phyloP scores from a whole-genome alignment of 805 yeast species.

The Sugiyamaella chiloensis region DNA sequence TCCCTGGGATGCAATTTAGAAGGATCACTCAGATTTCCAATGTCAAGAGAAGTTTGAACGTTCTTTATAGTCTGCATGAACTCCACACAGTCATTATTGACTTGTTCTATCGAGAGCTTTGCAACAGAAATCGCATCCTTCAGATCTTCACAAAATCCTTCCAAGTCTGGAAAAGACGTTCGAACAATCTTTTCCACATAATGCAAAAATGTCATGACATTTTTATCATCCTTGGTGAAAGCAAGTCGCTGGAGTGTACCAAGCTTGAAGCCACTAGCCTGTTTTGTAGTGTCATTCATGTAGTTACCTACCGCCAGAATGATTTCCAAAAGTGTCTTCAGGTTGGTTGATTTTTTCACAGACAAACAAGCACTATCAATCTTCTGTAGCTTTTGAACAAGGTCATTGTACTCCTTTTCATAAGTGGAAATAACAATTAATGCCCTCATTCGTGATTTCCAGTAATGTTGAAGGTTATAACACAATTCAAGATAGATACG shows the following conservation, averaged over 20 bases:
- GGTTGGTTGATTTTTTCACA: conserved; percentile 60
- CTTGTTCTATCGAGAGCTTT: conserved; percentile 77
- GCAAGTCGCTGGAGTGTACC: conserved; percentile 86
- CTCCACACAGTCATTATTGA: conserved; percentile 66
- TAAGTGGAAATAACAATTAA: conserved; percentile 63
- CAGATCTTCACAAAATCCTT: conserved; percentile 71
- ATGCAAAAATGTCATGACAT: conserved; percentile 84
- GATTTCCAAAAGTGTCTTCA: conserved; percentile 73
- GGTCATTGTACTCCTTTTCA: conserved; percentile 74
- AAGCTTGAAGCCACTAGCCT: conserved; percentile 88
- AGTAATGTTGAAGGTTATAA: conserved; percentile 79
- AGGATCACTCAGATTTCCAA: conserved; percentile 83
- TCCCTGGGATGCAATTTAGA: conserved; percentile 81
- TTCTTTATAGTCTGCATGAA: conserved; percentile 61
- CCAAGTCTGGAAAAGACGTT: conserved; percentile 74
- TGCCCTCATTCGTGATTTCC: conserved; percentile 91
- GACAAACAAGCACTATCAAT: conserved; percentile 73
- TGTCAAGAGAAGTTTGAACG: conserved; percentile 67
- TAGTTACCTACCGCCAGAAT: conserved; percentile 91
- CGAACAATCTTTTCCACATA: conserved; percentile 89
- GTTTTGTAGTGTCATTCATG: conserved; percentile 91
- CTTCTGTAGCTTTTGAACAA: conserved; percentile 60
- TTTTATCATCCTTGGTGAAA: conserved; percentile 85
- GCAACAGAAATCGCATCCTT: conserved; percentile 56
- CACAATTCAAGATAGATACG: conserved; percentile 77